These are phyloP conservation scores for Lactuca sativa DNA, from an alignment of 129 eudicot genomes.

Conservation along the genomic window DNA sequence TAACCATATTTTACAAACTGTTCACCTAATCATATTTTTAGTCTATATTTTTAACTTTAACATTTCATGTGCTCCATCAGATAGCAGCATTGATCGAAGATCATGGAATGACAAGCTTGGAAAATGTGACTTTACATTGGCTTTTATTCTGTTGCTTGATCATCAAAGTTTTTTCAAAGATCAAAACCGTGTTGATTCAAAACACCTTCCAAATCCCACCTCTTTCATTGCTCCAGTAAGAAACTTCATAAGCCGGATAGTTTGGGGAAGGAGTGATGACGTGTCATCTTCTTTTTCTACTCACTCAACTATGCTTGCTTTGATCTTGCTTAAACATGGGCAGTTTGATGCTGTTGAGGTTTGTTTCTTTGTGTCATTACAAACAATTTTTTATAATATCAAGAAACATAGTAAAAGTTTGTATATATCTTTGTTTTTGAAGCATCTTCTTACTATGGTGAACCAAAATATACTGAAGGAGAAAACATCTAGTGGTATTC, in stretches of 20 bases:
- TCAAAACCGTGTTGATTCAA: conserved; percentile 35
- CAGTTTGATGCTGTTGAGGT: conserved; percentile 94
- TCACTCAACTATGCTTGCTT: conserved; percentile 76
- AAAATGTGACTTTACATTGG: conserved; percentile 72
- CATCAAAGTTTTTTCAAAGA: conserved; percentile 44
- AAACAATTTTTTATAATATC: conserved; percentile 13
- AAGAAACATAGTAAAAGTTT: conserved; percentile 16
- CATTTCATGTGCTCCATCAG: conserved; percentile 35
- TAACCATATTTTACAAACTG: conserved; percentile 27
- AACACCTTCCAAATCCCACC: conserved; percentile 57
- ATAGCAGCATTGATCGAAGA: conserved; percentile 49
- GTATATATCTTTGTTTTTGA: conserved; percentile 25
- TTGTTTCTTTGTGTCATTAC: conserved; percentile 22
- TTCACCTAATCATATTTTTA: conserved; percentile 1
- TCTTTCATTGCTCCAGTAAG: conserved; percentile 51
- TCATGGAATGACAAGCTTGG: conserved; percentile 85
- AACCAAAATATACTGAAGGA: conserved; percentile 79
- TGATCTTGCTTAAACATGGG: conserved; percentile 71
- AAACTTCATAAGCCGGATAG: conserved; percentile 82
- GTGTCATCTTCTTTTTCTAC: conserved; percentile 61
- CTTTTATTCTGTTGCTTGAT: conserved; percentile 56
- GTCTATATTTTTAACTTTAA: background rate
- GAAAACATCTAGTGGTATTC: conserved; percentile 71
- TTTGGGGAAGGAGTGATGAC: conserved; percentile 71
- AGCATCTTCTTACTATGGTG: conserved; percentile 80